Evolutionary conservation across 2,329 filamentous ascomycete genomes (phyloP).

Genomic region (Corynespora cassiicola): DNA sequence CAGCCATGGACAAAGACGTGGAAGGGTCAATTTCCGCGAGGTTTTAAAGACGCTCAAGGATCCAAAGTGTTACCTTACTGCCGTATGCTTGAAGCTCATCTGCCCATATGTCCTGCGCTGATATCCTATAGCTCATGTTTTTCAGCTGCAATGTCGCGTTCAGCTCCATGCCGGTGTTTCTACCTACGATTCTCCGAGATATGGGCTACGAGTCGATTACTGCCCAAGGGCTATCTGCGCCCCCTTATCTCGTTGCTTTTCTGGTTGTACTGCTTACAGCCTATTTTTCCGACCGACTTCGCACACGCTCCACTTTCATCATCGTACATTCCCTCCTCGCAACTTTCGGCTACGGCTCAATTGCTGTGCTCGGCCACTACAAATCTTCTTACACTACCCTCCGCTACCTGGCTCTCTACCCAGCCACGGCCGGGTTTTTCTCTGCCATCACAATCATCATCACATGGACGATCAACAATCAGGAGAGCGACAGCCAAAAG

Average conservation of each 20-base stretch:
- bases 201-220: conserved; percentile 74
- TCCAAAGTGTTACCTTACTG: conserved; percentile 76
- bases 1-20: conserved; percentile 11
- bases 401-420: conserved; percentile 79
- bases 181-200: conserved; percentile 78
- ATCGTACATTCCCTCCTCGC: conserved; percentile 74
- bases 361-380: conserved; percentile 65
- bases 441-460: conserved; percentile 83
- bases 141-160: conserved; percentile 90
- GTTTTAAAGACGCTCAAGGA: conserved; percentile 67
- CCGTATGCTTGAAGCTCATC: conserved; percentile 49
- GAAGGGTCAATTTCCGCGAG: conserved; percentile 60
- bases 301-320: conserved; percentile 69
- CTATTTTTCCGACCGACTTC: conserved; percentile 71
- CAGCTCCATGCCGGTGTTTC: conserved; percentile 84
- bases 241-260: conserved; percentile 82
- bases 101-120: conserved; percentile 4
- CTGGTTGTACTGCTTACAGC: conserved; percentile 74
- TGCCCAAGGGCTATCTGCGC: conserved; percentile 80
- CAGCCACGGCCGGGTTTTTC: conserved; percentile 83
- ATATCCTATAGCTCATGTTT: conserved; percentile 67
- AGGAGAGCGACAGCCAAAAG: conserved; percentile 70
- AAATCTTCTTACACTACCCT: conserved; percentile 33
- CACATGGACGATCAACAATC: conserved; percentile 89
- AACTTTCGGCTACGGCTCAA: conserved; percentile 63